Base-by-base conservation (phyloP, 768 basidiomycete genomes). In the Russula ochroleuca region DNA sequence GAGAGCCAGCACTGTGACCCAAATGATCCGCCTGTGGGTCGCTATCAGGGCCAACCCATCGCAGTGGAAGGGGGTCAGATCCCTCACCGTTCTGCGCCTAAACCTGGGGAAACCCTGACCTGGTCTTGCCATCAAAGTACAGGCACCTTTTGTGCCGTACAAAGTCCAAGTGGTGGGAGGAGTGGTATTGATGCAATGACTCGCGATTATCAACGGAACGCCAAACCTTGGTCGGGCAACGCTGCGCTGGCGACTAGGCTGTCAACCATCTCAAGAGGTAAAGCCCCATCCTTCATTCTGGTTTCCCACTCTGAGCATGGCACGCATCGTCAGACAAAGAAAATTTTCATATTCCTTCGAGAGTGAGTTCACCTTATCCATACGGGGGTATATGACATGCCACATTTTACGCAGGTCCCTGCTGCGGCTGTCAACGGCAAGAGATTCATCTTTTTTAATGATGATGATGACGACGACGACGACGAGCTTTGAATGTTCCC, bases 381-480 rank as follows among this genome's bases (percentile, higher is more conserved):
- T 65, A 55, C 38, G 23, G 17, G 38, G 64, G 1, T 40, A 59
- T 7, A 45, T 49, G 41, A 15, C 19, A 35, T 33, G n/a, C 33
- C 19, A 7, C 21, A 54, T 28, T n/a, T n/a, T 31, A 23, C n/a
- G 19, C 47, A 65, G 57, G 45, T 41, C 21, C 35, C 57, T 28
- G 8, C 37, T 58, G 35, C 69, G 67, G 60, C 63, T 4, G 57
- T 61, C 23, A 64, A 66, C 14, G 65, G 69, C 1, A 74, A 74
- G 62, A 60, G 73, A n/a, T 74, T 73, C 62, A 73, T 74, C 0
- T 58, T 68, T 14, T 60, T 71, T 7, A 68, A 71, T 35, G 71
- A 74, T 28, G 71, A 72, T n/a, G 71, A 72, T n/a, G 73, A 74
- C 2, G 73, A 72, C 0, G 73, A 69, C 19, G 58, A 68, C n/a